Conservation (phyloP, 331 rosid species). For the Malus hybrid region DNA sequence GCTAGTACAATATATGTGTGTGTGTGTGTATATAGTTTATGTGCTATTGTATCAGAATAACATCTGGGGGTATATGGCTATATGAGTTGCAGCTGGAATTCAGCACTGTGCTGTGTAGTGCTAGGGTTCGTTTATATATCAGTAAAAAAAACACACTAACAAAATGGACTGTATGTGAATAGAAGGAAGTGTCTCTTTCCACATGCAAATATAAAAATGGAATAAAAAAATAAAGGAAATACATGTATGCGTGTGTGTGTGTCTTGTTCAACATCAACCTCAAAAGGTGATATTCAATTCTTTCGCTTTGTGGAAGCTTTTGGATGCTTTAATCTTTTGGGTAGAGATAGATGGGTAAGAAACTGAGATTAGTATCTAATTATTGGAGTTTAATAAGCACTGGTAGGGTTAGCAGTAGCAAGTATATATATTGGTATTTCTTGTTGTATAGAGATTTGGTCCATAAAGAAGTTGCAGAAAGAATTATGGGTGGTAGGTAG, state of each 20-base stretch:
- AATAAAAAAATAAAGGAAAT: slow-evolving; percentile 10
- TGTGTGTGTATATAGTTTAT: too few species aligned
- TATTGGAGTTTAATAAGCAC: background rate
- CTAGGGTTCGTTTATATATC: background rate
- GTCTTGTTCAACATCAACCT: slow-evolving; percentile 23
- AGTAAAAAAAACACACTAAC: too few species aligned
- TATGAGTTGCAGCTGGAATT: too few species aligned
- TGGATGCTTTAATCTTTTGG: slow-evolving; percentile 40
- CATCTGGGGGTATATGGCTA: too few species aligned
- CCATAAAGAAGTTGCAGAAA: slow-evolving; percentile 78
- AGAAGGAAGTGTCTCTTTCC: slow-evolving; percentile 31
- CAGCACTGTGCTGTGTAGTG: too few species aligned
- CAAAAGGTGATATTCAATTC: slow-evolving; percentile 57
- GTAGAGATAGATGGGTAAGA: background rate
- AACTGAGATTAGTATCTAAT: too few species aligned
- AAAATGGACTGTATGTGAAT: background rate
- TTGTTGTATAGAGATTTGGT: slow-evolving; percentile 53
- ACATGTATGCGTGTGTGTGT: background rate
- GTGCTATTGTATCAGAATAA: too few species aligned
- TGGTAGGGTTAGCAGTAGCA: background rate
- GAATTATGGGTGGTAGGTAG: slow-evolving; percentile 39
- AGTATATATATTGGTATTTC: background rate
- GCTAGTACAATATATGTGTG: background rate
- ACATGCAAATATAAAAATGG: slow-evolving; percentile 14
- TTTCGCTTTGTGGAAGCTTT: slow-evolving; percentile 54